phyloP scores from a whole-genome alignment of 1,284 basidiomycete species.

The Lentinula novae-zelandiae region DNA sequence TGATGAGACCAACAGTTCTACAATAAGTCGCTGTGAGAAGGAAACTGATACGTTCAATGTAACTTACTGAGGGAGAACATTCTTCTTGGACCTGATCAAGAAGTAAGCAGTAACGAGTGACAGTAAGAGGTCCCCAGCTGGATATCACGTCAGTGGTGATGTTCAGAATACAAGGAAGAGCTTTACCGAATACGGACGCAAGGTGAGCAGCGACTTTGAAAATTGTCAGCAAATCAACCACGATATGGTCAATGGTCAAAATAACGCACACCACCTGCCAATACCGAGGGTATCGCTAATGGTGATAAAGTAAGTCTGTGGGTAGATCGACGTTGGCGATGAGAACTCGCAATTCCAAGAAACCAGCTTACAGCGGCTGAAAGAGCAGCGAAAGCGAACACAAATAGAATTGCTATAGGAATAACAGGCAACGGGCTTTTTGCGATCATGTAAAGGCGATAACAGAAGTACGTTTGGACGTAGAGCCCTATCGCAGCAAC shows the following conservation, averaged over 20 bases:
- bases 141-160: neutral
- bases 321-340: neutral
- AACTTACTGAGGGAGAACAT: constrained; percentile 26
- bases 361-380: constrained; percentile 22
- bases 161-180: neutral
- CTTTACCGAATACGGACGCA: constrained; percentile 28
- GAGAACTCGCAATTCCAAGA: neutral
- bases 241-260: neutral
- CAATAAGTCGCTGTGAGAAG: constrained; percentile 1
- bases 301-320: constrained; percentile 21
- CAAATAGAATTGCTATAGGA: constrained; percentile 20
- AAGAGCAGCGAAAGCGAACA: constrained; percentile 25
- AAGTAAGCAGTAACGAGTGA: constrained; percentile 27
- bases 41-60: neutral
- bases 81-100: constrained; percentile 25
- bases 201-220: constrained; percentile 28
- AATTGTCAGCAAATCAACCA: neutral
- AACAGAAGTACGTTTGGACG: constrained; percentile 28
- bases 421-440: constrained; percentile 19
- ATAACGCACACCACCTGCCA: constrained; percentile 27
- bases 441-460: constrained; percentile 26
- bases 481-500: constrained; percentile 29
- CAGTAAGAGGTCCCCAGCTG: constrained; percentile 29
- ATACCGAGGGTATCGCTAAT: constrained; percentile 17
- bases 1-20: constrained; percentile 24